phyloP scores from a whole-genome alignment of 306 rosid species.

The Acacia crassicarpa region DNA sequence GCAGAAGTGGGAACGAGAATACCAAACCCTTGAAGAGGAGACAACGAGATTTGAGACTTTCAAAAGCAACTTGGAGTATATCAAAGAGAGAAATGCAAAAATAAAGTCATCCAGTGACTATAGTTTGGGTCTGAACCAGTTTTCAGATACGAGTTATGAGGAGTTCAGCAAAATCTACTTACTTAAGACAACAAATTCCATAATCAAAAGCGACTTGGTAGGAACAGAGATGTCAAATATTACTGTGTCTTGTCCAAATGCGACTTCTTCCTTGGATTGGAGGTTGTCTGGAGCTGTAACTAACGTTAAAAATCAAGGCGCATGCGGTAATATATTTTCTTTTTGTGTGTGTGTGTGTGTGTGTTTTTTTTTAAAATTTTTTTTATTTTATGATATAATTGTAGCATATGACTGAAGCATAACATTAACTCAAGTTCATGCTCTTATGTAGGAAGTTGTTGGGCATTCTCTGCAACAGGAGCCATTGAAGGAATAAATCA shows the following conservation, averaged over 20 bases:
- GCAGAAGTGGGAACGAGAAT: not conserved
- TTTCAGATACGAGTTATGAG: not conserved
- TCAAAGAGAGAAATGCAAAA: not conserved
- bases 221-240: not conserved
- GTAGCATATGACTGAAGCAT: not conserved
- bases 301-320: not conserved
- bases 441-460: not conserved
- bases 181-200: not conserved
- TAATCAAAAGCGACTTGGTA: not conserved
- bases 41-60: not conserved
- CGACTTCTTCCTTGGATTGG: not conserved
- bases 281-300: constrained; percentile 4
- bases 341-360: no score
- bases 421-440: not conserved
- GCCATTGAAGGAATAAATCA: not conserved
- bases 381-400: not conserved
- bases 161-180: not conserved
- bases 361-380: no score
- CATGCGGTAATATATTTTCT: not conserved
- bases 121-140: not conserved
- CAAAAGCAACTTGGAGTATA: not conserved
- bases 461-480: not conserved
- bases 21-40: not conserved
- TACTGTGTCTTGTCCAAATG: not conserved
- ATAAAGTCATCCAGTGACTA: not conserved